phyloP scores from a whole-genome alignment of 2,329 filamentous ascomycete genomes.

The Penicillium sp. region DNA sequence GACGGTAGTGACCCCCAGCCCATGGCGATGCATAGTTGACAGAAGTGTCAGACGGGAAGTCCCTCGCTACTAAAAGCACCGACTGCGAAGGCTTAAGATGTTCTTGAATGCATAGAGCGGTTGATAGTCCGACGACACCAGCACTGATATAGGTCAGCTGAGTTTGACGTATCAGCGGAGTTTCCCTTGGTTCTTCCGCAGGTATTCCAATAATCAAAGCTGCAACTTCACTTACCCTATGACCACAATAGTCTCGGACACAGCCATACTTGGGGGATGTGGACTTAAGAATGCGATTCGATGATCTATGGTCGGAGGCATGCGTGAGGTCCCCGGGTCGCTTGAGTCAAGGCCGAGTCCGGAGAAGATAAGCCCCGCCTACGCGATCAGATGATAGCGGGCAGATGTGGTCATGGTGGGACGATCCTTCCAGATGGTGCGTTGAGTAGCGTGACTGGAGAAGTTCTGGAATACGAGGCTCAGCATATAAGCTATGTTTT shows the following conservation, averaged over 20 bases:
- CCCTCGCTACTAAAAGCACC: slow-evolving; percentile 41
- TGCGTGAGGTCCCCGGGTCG: background rate
- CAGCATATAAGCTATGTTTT: background rate
- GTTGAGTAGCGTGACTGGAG: background rate
- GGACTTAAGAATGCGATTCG: background rate
- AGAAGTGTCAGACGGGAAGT: slow-evolving; percentile 41
- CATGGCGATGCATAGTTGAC: slow-evolving; percentile 48
- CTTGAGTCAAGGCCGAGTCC: slow-evolving; percentile 4
- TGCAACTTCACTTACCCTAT: slow-evolving; percentile 30
- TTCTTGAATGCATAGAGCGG: slow-evolving; percentile 36
- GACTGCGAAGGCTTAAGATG: slow-evolving; percentile 25
- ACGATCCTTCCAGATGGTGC: background rate
- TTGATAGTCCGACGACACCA: slow-evolving; percentile 41
- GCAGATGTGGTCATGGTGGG: slow-evolving; percentile 4
- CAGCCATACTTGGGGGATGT: slow-evolving; percentile 19
- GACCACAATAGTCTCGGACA: slow-evolving; percentile 36
- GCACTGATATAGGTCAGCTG: slow-evolving; percentile 29
- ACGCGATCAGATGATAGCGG: slow-evolving; percentile 18
- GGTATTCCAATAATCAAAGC: background rate
- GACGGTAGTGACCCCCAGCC: slow-evolving; percentile 50
- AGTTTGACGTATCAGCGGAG: background rate
- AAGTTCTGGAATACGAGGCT: background rate
- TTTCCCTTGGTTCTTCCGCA: background rate
- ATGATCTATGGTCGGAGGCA: background rate
- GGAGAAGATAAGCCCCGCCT: slow-evolving; percentile 15